Evolutionary conservation across 2,329 filamentous ascomycete species (phyloP).

Genomic region (Pseudocercospora pini-densiflorae): DNA sequence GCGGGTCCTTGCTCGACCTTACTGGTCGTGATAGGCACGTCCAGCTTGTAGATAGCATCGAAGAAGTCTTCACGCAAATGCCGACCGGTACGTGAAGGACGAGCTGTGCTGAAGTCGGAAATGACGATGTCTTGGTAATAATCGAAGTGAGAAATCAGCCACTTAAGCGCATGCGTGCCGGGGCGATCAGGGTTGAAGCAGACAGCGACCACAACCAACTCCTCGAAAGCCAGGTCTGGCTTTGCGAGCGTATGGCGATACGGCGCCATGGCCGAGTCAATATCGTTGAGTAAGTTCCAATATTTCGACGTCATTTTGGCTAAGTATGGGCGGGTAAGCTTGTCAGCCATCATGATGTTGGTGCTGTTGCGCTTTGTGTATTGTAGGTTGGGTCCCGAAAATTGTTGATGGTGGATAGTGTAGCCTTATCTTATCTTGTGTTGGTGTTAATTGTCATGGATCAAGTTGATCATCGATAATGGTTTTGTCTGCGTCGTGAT

Average conservation of each 20-base stretch:
- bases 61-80: neutral
- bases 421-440: too few species aligned
- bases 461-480: neutral
- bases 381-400: neutral
- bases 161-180: neutral
- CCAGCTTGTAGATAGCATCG: neutral
- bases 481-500: neutral
- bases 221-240: neutral
- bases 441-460: neutral
- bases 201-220: neutral
- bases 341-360: neutral
- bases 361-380: neutral
- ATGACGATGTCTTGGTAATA: neutral
- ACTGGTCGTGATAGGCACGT: neutral
- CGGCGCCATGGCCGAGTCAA: neutral
- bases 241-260: neutral
- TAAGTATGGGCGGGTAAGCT: neutral
- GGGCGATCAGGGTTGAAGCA: neutral
- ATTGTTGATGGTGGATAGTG: neutral
- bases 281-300: neutral
- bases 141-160: neutral
- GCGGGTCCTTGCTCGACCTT: neutral
- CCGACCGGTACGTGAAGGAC: neutral
- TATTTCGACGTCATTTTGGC: neutral
- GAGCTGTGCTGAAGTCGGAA: neutral